Evolutionary conservation across 257 asterid species (phyloP), one percentile per base, ranked within the genome.

Genomic region (Eustoma russellianum): DNA sequence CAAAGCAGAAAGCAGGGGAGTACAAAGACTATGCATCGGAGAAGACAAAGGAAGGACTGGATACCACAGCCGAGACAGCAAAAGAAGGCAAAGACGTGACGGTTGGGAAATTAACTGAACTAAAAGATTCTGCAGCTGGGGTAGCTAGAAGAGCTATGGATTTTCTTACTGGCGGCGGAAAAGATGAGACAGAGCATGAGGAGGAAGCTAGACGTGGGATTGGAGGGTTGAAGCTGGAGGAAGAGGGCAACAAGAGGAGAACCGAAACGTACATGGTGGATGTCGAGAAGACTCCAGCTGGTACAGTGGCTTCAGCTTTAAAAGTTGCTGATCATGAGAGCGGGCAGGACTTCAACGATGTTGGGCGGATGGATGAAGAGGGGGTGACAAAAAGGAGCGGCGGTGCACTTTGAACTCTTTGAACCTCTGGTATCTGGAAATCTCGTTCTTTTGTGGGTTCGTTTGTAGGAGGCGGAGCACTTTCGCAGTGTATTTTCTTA

Each of bases 81-180:
- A 61, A 33, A 24, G 91, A 79, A 59, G 91, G 84, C 38, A 78
- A 82, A 69, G 95, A 82, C 16, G 46, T 67, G 0, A 53, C 80
- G 0, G 85, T 66, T 8, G 83, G 82, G 11, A 84, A 72, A 64
- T 62, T 80, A 4, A 50, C 69, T 0, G 96, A 76, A 34, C 24
- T 82, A 69, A 82, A 78, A 74, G 90, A 79, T 8, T 61, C 87
- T 0, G 85, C 84, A 0, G 83, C 83, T 0, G 86, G 35, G 0
- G 91, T 86, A 0, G 80, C 90, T 0, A 56, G 69, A 47, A 61
- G 74, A 43, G 93, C 91, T 12, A 65, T 80, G 82, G 87, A 48
- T 15, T 80, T 12, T 48, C 7, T 88, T 2, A 78, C 88, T 0
- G 92, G 30, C 30, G 30, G 94, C 12, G 85, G 85, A 75, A 83